phyloP scores from a whole-genome alignment of 352 stramenopile genomes.

The Phytophthora sansomeana region DNA sequence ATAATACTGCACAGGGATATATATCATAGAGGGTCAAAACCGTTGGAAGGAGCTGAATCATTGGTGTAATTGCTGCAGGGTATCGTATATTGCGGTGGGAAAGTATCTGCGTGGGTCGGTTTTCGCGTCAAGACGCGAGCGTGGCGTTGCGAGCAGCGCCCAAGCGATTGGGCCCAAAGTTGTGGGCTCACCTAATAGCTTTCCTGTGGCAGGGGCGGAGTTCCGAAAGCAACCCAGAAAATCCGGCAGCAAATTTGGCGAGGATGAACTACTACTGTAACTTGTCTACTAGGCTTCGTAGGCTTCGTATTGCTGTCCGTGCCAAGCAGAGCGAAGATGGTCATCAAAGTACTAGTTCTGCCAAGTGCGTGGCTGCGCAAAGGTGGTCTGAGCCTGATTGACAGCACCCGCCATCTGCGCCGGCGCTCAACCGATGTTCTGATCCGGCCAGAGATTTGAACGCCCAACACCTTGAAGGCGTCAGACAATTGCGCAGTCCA shows the following conservation, averaged over 20 bases:
- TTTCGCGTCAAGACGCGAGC: conserved; percentile 18
- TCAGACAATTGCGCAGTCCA: too few relatives aligned
- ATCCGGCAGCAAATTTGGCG: conserved; percentile 11
- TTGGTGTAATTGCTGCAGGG: neutral
- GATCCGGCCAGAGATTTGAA: conserved; percentile 9
- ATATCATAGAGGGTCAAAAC: neutral
- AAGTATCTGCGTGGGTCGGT: neutral
- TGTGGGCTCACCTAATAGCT: conserved; percentile 6
- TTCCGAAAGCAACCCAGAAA: conserved; percentile 32
- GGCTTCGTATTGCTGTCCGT: neutral
- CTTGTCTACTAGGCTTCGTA: conserved; percentile 1
- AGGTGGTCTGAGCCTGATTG: neutral
- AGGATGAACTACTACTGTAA: too few relatives aligned
- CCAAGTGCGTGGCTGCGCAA: too few relatives aligned
- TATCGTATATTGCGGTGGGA: neutral
- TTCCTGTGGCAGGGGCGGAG: neutral
- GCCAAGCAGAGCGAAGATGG: neutral
- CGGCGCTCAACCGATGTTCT: conserved; percentile 20
- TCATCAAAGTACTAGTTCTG: too few relatives aligned
- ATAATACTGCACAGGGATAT: neutral
- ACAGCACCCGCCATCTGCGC: conserved; percentile 20
- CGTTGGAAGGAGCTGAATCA: too few relatives aligned
- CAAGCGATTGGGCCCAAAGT: neutral
- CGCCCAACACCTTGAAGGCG: neutral
- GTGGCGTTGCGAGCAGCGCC: conserved; percentile 21